These are phyloP conservation scores for Anisogramma anomala DNA, from an alignment of 2,329 filamentous ascomycete genomes.

Conservation along the genomic window DNA sequence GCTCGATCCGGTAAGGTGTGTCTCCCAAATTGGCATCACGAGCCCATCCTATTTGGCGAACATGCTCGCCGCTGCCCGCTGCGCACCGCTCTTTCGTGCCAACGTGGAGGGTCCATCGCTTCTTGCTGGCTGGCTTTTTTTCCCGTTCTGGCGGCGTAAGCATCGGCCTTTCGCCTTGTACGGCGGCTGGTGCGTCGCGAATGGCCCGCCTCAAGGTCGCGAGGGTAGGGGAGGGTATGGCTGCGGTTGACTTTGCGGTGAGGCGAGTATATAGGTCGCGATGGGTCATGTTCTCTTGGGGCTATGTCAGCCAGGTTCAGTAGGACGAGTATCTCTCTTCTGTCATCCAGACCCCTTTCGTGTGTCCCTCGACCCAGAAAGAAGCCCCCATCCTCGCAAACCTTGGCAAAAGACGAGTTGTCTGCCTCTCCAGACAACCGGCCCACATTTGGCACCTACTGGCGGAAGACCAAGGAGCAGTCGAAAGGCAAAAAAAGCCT, in stretches of 20 bases:
- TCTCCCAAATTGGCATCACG: neutral
- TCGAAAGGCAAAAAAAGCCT: slow-evolving; percentile 23
- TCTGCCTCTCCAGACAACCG: slow-evolving; percentile 18
- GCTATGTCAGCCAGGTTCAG: neutral
- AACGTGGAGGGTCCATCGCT: neutral
- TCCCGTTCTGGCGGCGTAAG: neutral
- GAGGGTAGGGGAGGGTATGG: neutral
- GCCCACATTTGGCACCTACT: slow-evolving; percentile 37
- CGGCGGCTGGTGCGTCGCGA: neutral
- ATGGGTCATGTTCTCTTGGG: neutral
- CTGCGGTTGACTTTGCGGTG: neutral
- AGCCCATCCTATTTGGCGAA: neutral
- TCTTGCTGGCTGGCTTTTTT: no score
- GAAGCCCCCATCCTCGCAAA: neutral
- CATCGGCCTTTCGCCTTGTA: neutral
- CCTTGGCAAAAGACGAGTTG: neutral
- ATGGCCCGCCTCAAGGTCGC: neutral
- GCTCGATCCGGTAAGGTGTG: neutral
- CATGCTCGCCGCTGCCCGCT: neutral
- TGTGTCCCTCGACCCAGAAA: neutral
- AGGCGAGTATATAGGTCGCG: neutral
- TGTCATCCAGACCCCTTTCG: neutral
- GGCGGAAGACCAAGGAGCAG: slow-evolving; percentile 33
- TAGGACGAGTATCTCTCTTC: neutral
- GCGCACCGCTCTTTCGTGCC: neutral